Evolutionary conservation across 129 eudicot species (phyloP), one percentile per base, ranked within the genome.

Genomic region (Chrysanthemum makinoi): DNA sequence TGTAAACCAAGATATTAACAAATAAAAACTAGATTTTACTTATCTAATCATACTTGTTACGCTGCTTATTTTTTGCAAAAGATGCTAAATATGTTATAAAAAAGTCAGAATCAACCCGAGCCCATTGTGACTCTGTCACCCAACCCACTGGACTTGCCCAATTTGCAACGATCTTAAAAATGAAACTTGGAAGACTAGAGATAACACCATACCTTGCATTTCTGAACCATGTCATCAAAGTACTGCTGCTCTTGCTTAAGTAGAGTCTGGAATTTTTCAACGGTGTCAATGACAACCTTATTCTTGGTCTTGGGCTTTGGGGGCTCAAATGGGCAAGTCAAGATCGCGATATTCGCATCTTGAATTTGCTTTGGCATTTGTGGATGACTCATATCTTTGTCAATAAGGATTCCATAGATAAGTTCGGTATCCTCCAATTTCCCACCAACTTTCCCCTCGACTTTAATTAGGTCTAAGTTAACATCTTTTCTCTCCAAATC

Each of bases 221-320:
- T 57, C 18, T 89, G 88, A 83, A 92, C 98, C 98, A 92, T 92
- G 59, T 92, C 96, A 81, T 92, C 98, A 55, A 92, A 92, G 80
- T 92, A 92, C 75, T 92, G 82, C 79, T 85, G 89, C 80, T 92
- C 46, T 39, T 39, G 46, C 46, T 39, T 39, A 2, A 8, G 46
- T 39, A 39, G 10, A 39, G 46, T 8, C 46, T 39, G 10, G 46
- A 39, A 39, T 10, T 39, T 39, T 39, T 39, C 46, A 6, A 39
- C 46, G 10, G 46, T 39, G 46, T 39, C 46, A 39, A 39, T 39
- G 46, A 7, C 46, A 39, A 39, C 46, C 46, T 39, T 92, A 92
- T 92, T 95, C 72, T 92, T 92, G 75, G 98, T 92, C 81, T 92
- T 92, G 73, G 98, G 98, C 86, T 92, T 92, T 6, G 98, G 98